Evolutionary conservation across 2,329 filamentous ascomycete genomes (phyloP), one percentile per base, ranked within the genome.

Genomic region (Talaromyces sp.): DNA sequence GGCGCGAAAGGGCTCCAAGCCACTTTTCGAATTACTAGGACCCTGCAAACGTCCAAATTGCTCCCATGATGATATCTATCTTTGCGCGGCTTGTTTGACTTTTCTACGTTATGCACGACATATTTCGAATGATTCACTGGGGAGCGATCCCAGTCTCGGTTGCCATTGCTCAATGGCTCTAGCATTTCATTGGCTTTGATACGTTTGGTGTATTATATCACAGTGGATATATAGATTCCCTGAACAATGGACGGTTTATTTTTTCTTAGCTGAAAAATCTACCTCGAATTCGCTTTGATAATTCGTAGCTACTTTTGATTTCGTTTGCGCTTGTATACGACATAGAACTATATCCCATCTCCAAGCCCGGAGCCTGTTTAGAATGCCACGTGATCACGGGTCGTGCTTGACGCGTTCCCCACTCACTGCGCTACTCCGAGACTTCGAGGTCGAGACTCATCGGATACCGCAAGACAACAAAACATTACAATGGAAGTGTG

Each of bases 201-300:
- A 51, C 47, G 58, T 52, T 57, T 41, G 47, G 51, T 62, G 61
- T 58, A 56, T 53, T 61, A 57, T 58, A 58, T 48, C 57, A 52
- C 48, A 56, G 52, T 57, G 52, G 51, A 60, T 61, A 62, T 61
- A 64, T 58, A 62, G 50, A 59, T n/a, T 45, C 40, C 32, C 51
- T 43, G 13, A 11, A 39, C 20, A 17, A 46, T 27, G 16, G 30
- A 22, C 49, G 39, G 19, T 8, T 14, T 24, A 27, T 27, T 27
- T 27, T 5, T 27, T 27, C 24, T 27, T n/a, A n/a, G n/a, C 24
- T 27, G 24, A 27, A 4, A 4, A 27, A 27, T 27, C 24, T n/a
- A n/a, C n/a, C n/a, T n/a, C n/a, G n/a, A n/a, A n/a, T n/a, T n/a
- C n/a, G n/a, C n/a, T n/a, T n/a, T n/a, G n/a, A n/a, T n/a, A n/a